These are phyloP conservation scores for Colletotrichum sansevieriae DNA, from an alignment of 2,329 filamentous ascomycete genomes.

Conservation along the genomic window DNA sequence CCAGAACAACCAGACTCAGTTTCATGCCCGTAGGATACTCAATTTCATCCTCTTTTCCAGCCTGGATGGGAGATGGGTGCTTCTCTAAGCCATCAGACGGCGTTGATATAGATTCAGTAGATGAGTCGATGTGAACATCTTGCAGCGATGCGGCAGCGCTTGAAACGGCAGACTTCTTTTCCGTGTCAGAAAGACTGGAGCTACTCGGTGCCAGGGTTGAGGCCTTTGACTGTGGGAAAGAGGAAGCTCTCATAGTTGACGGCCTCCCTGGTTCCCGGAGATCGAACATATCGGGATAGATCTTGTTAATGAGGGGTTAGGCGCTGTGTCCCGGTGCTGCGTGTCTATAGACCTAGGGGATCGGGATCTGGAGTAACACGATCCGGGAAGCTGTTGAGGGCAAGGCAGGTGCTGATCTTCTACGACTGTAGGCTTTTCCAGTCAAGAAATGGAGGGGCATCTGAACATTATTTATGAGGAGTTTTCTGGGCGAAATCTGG, in stretches of 20 bases:
- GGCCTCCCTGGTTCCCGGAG: not conserved
- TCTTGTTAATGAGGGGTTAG: not conserved
- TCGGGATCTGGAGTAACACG: slow-evolving; percentile 7
- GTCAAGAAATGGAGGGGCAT: not conserved
- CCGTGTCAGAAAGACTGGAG: slow-evolving; percentile 24
- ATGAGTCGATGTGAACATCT: not conserved
- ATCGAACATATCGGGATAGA: slow-evolving; percentile 24
- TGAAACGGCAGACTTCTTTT: slow-evolving; percentile 22
- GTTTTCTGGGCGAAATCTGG: not conserved
- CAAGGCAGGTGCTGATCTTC: not conserved
- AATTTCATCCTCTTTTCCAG: not conserved
- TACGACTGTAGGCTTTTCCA: not conserved
- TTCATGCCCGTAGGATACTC: slow-evolving; percentile 43
- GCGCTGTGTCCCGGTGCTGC: not conserved
- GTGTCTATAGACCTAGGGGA: not conserved
- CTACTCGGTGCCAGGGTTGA: slow-evolving; percentile 26
- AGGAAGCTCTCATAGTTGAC: not conserved
- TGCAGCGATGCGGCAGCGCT: slow-evolving; percentile 29
- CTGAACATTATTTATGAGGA: not conserved
- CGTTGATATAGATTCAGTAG: not conserved
- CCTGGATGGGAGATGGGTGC: not conserved
- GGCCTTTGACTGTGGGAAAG: slow-evolving; percentile 6
- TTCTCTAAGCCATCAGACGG: too few relatives aligned
- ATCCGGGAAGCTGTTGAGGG: not conserved
- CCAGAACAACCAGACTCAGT: slow-evolving; percentile 52